These are phyloP conservation scores for Colletotrichum australisinense DNA, from an alignment of 2,329 filamentous ascomycete genomes.

Conservation along the genomic window DNA sequence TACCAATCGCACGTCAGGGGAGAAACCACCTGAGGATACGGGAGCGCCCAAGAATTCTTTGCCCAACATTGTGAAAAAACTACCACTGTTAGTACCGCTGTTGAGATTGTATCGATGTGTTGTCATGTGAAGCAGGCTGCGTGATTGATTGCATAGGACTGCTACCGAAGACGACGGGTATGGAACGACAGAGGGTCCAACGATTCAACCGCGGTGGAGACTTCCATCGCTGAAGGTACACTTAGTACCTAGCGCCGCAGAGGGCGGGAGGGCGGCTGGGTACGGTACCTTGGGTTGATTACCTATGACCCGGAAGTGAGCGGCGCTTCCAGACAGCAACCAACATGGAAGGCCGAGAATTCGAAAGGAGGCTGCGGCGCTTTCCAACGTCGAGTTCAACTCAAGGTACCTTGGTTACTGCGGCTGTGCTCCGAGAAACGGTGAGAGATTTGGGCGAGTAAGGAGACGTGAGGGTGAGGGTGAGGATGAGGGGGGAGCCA, in stretches of 20 bases:
- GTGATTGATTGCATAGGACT: conserved; percentile 15
- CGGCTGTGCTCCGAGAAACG: neutral
- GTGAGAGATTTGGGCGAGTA: neutral
- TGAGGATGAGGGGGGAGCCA: neutral
- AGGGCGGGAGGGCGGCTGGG: neutral
- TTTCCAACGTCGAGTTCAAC: neutral
- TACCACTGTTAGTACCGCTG: neutral
- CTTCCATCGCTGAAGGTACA: conserved; percentile 6
- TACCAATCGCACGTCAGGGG: neutral
- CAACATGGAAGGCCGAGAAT: neutral
- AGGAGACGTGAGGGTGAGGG: neutral
- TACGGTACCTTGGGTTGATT: neutral
- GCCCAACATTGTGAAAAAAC: neutral
- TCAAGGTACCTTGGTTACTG: neutral
- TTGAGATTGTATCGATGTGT: neutral
- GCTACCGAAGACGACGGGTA: conserved; percentile 16
- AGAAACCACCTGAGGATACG: neutral
- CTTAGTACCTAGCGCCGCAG: neutral
- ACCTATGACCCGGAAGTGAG: neutral
- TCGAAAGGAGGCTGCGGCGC: neutral
- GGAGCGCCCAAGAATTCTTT: neutral
- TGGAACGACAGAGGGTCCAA: neutral
- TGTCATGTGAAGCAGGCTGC: conserved; percentile 25
- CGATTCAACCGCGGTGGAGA: conserved; percentile 7
- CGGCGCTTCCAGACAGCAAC: neutral